Base-by-base conservation (phyloP, 176 grass and related monocot genomes). In the Triticum urartu region DNA sequence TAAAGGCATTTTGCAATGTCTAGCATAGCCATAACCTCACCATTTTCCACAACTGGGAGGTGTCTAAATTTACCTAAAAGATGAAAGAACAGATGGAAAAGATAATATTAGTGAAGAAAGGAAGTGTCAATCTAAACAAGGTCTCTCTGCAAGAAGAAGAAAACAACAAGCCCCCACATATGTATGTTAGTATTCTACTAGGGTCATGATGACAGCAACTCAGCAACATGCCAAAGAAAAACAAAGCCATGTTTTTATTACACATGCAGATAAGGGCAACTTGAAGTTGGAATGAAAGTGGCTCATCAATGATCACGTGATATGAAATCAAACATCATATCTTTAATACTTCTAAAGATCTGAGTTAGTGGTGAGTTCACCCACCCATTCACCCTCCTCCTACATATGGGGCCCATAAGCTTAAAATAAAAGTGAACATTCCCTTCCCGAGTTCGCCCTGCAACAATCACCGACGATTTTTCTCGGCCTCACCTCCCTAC, bases 1-100 rank as follows among this genome's bases (percentile, higher is more conserved):
- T 96, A 99, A 45, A 99, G 90, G 78, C 94, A 99, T 87, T 93
- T 99, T 59, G 97, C 93, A 80, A 99, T 99, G 86, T 99, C 97
- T 32, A 99, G 89, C 94, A 99, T 99, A 38, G 94, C 97, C 94
- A 96, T 93, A 79, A 99, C 97, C 90, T 99, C 97, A 73, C 92
- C 94, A 90, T 96, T 99, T 87, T 99, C 97, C 38, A 99, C 97
- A 47, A 99, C 97, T 25, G 94, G 97, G 85, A 99, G 94, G 91
- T 99, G 97, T 85, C 97, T 96, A 90, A 96, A 99, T 93, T 99
- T 99, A 26, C 97, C 97, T 99, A 85, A 81, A 85, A 94, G 47
- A 89, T 70, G 77, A 60, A 81, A 77, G 28, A 84, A 84, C 58
- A 83, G 42, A 32, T 74, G 20, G 43, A 36, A 80, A 91, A 90